Evolutionary conservation across 2,329 filamentous ascomycete genomes (phyloP).

Genomic region (Pestalotiopsis fici): DNA sequence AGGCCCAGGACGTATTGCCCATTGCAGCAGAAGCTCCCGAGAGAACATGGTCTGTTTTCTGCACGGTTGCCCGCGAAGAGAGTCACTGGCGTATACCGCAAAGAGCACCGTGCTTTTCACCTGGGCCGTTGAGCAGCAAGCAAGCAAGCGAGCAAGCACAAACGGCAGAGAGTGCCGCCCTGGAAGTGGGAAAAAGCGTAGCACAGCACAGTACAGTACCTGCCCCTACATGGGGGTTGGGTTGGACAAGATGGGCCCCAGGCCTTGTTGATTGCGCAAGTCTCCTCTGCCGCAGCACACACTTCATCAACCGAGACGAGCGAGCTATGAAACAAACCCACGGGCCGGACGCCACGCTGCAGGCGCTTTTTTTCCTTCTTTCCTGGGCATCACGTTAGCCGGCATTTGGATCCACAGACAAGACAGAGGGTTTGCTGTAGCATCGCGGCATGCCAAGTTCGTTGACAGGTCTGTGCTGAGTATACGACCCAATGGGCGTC

Average conservation of each 20-base stretch:
- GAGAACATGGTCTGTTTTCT: not conserved
- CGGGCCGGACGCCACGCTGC: not conserved
- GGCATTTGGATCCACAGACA: not conserved
- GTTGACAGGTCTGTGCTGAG: constrained; percentile 5
- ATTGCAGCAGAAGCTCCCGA: not conserved
- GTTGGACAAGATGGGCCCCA: not conserved
- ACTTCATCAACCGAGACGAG: not conserved
- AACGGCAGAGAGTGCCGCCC: not conserved
- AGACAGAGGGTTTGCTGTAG: not conserved
- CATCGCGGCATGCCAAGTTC: not conserved
- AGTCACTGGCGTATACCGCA: not conserved
- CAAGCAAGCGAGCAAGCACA: no score
- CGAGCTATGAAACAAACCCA: constrained; percentile 4
- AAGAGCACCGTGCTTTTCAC: not conserved
- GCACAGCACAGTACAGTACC: not conserved
- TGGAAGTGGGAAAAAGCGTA: not conserved
- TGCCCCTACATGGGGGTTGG: not conserved
- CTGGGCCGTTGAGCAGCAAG: not conserved
- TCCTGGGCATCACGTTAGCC: not conserved
- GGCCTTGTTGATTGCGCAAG: not conserved
- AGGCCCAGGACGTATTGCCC: not conserved
- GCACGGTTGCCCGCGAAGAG: not conserved
- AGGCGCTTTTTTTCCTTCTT: not conserved
- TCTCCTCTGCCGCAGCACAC: not conserved
- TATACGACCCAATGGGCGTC: not conserved